Evolutionary conservation across 2,329 filamentous ascomycete genomes (phyloP).

Genomic region (Hymenoscyphus albidus): DNA sequence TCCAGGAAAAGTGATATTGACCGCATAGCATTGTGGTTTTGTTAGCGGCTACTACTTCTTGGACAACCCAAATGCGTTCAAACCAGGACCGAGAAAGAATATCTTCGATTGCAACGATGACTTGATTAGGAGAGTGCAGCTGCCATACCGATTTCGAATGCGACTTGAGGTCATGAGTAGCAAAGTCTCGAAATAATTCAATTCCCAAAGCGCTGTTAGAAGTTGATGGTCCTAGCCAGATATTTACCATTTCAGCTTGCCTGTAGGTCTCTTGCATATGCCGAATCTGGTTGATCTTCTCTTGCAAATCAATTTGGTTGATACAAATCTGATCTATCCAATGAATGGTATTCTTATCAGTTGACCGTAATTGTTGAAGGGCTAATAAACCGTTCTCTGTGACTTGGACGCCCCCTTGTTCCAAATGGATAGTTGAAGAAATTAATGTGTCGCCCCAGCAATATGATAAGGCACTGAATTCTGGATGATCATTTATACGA

Average conservation of each 20-base stretch:
- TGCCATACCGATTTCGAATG: background rate
- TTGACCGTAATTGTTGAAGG: background rate
- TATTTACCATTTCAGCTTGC: background rate
- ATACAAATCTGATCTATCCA: slow-evolving; percentile 5
- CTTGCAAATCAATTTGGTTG: background rate
- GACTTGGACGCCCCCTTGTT: background rate
- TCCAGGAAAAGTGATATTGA: background rate
- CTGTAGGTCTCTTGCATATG: background rate
- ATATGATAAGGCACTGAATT: background rate
- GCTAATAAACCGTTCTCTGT: background rate
- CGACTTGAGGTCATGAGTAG: background rate
- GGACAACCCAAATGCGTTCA: background rate
- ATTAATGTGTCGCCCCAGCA: background rate
- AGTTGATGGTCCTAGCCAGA: background rate
- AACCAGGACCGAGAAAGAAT: background rate
- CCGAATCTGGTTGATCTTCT: background rate
- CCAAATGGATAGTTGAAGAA: background rate
- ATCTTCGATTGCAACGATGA: background rate
- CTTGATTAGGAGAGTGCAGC: background rate
- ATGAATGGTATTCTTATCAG: background rate
- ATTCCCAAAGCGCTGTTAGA: background rate
- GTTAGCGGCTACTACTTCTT: background rate
- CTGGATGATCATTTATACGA: background rate
- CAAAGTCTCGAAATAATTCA: background rate
- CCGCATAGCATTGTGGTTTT: background rate